Evolutionary conservation across 2,329 filamentous ascomycete species (phyloP), one percentile per base, ranked within the genome.

Genomic region (Delphinella strobiligena): DNA sequence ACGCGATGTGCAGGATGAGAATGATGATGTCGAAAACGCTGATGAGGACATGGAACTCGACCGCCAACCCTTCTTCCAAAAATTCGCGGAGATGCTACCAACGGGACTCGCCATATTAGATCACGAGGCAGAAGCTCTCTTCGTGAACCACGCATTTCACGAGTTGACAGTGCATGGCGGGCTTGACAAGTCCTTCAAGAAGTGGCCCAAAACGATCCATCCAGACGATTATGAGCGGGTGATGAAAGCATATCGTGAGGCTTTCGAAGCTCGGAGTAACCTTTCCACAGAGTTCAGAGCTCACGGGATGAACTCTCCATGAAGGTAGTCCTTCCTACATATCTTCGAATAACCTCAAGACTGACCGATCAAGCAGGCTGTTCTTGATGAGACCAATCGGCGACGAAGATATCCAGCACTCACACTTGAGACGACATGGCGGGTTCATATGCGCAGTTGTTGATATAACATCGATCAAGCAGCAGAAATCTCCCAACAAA

Each of bases 111-210:
- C 64, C 2, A 66, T 68, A 24, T 52, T 68, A 4, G 61, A 67
- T 43, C 58, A 59, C 34, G 54, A 61, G 14, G 62, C 63, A 1
- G 61, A 64, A 29, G 61, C 63, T 7, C 51, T 67, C 7, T 68
- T 66, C 37, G 64, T 68, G 10, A 68, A 68, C 37, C 59, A 65
- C 37, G 56, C 58, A 35, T 68, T 67, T 45, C 66, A 63, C 47
- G 53, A 59, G 16, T 52, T 68, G n/a, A 67, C 64, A 0, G 66
- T 62, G 0, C 61, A 63, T 41, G 54, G 55, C 27, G 51, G 54
- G 15, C 51, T 54, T 0, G 49, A 54, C n/a, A 57, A 62, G 19
- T 54, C 58, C 2, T 67, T 67, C 41, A 62, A 55, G 10, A 56
- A 61, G 4, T 67, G 64, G 64, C 64, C 64, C 0, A 60, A 66